Evolutionary conservation across 805 yeast species (phyloP).

Genomic region (Wickerhamomyces subpelliculosus): DNA sequence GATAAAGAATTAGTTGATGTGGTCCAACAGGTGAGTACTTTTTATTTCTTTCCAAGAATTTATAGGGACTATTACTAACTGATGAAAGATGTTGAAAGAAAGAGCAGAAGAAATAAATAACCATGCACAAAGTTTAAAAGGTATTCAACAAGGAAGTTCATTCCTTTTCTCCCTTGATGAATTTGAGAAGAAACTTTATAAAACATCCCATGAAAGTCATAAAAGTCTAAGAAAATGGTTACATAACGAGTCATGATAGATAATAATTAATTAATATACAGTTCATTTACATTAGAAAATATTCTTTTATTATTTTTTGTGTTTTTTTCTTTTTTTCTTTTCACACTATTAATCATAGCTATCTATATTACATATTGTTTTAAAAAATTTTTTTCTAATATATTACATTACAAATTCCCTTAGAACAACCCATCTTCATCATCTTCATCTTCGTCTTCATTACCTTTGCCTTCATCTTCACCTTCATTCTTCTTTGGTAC

Average conservation of each 20-base stretch:
- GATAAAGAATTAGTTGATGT: conserved; percentile 56
- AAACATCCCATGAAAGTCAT: conserved; percentile 43
- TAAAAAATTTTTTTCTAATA: conserved; percentile 1
- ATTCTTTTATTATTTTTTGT: background rate
- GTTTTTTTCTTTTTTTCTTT: background rate
- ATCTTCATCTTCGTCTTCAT: conserved; percentile 8
- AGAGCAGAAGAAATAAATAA: conserved; percentile 71
- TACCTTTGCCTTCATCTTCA: conserved; percentile 17
- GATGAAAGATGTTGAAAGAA: conserved; percentile 43
- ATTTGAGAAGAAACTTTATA: conserved; percentile 59
- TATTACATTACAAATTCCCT: conserved; percentile 6
- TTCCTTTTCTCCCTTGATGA: conserved; percentile 69
- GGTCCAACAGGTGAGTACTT: conserved; percentile 21
- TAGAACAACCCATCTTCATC: conserved; percentile 16
- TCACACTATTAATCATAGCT: too few relatives aligned
- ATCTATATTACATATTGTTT: too few relatives aligned
- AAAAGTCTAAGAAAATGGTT: conserved; percentile 39
- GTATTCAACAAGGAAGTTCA: conserved; percentile 38
- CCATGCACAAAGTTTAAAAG: conserved; percentile 38
- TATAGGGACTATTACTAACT: background rate
- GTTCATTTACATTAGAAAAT: background rate
- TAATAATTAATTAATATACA: background rate
- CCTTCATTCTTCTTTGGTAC: conserved; percentile 17
- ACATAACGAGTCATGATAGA: conserved; percentile 11
- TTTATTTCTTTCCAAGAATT: conserved; percentile 2